Conservation (phyloP, 2,329 filamentous ascomycete species). For the Aspergillus fischeri region DNA sequence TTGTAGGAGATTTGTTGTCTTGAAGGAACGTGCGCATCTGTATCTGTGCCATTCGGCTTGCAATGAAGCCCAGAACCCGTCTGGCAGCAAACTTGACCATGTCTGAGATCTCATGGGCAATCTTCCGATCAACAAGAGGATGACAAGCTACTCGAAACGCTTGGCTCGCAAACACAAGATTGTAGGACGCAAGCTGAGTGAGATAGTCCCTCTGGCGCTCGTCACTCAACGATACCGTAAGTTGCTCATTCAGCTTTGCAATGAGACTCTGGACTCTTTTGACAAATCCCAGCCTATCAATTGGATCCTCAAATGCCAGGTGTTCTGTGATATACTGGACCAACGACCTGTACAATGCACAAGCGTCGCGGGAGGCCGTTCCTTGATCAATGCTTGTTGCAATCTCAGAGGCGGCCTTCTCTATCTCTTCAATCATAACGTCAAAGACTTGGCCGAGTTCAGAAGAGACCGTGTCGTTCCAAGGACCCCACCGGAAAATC, state of each 20-base stretch:
- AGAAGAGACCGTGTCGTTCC: constrained; percentile 53
- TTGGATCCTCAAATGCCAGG: constrained; percentile 51
- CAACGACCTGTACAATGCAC: constrained; percentile 38
- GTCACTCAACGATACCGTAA: constrained; percentile 16
- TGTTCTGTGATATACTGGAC: constrained; percentile 47
- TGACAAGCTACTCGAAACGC: constrained; percentile 35
- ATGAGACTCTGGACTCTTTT: constrained; percentile 33
- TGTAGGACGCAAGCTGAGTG: constrained; percentile 26
- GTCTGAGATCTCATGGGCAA: constrained; percentile 21
- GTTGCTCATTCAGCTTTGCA: constrained; percentile 36
- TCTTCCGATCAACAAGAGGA: constrained; percentile 21
- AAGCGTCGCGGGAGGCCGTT: not conserved
- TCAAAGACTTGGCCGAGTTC: constrained; percentile 39
- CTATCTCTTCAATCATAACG: constrained; percentile 24
- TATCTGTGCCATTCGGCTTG: constrained; percentile 30
- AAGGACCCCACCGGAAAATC: constrained; percentile 47
- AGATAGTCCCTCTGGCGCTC: constrained; percentile 16
- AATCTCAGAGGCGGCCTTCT: constrained; percentile 5
- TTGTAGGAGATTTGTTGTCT: constrained; percentile 37
- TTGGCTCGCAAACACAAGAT: constrained; percentile 37
- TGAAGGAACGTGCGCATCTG: constrained; percentile 44
- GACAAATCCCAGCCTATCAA: constrained; percentile 50
- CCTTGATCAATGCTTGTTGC: constrained; percentile 4
- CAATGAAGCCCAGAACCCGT: constrained; percentile 32
- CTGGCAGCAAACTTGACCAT: constrained; percentile 33